Base-by-base conservation (phyloP, 2,329 filamentous ascomycete genomes). In the Helminthosporium solani region DNA sequence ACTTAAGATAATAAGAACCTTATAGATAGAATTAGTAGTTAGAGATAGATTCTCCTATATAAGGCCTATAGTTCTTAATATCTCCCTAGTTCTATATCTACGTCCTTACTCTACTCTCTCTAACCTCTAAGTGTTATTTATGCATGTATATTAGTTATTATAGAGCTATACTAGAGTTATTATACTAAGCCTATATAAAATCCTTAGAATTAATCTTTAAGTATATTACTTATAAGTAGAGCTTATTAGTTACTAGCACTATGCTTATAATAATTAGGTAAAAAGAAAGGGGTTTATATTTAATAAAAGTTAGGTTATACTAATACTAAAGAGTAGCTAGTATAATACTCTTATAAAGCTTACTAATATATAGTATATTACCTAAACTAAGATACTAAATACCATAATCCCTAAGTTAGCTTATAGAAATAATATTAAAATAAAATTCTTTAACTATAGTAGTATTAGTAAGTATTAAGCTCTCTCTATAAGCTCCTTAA, bases 301-400 rank as follows among this genome's bases (percentile, higher is more conserved):
- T 37, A 37, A 37, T 37, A 37, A 6, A 37, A 37, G 34, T 37
- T 18, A 37, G 15, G 34, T 37, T 37, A 37, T 37, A 37, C 34
- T 37, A 18, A 37, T 4, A 19, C 20, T 19, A 7, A 18, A 37
- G 34, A n/a, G 14, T 37, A 37, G 34, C 34, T 37, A 37, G 34
- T 37, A 21, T 37, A 37, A 37, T 37, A 37, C 34, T 37, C 34
- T 37, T 18, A 5, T 7, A 25, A 25, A 25, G 23, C 23, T 5
- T 25, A 6, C 23, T 25, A 25, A 25, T 25, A 25, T 23, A 23
- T 16, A 37, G 34, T 19, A 2, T 20, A 19, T 23, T 37, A 23
- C 20, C 34, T 37, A 37, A 23, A 16, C 34, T 19, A 18, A 37
- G n/a, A n/a, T 37, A 37, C 34, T 37, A 37, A 16, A 37, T 37